Base-by-base conservation (phyloP, 2,329 filamentous ascomycete species). In the Tolypocladium pustulatum region DNA sequence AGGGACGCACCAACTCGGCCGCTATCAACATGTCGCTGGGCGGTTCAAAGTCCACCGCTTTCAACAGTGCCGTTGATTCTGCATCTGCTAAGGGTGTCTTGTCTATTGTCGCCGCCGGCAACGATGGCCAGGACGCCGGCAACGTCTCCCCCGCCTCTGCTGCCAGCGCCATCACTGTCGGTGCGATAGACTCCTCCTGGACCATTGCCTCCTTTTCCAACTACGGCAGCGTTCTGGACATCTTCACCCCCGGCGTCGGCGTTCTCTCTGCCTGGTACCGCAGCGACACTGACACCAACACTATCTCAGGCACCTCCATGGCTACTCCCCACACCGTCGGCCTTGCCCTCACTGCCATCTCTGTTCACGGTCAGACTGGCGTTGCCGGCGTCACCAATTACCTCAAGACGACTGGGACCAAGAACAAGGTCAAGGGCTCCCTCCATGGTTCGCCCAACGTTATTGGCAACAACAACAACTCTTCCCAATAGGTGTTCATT, bases 291-390 rank as follows among this genome's bases (percentile, higher is more conserved):
- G 75, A 79, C 53, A 77, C 69, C 57, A 74, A 74, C 62, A 75
- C 67, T 54, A 76, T 85, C 66, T 80, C 75, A 17, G 85, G 85
- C 40, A 88, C 85, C 13, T 83, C 79, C n/a, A 87, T 87, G 84
- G 82, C 84, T 4, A 72, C 76, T 4, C 85, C 85, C 1, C 84
- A 87, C 66, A 74, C 87, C 60, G 76, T 79, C 37, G 85, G 85
- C 32, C 73, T 88, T 30, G 81, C 63, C 27, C 68, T 75, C 17
- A 77, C 77, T 66, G 68, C 73, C 53, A 72, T 85, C 58, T 74
- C 73, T 12, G 71, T 82, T 17, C 69, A 80, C 59, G 72, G 73
- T 41, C 41, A 68, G 38, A 66, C 65, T 54, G 69, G 68, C 30
- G 63, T 68, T 41, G 54, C 60, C 46, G 75, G 68, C 41, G 73